Conservation (phyloP, 441 rosid species). For the Jatropha podagrica region DNA sequence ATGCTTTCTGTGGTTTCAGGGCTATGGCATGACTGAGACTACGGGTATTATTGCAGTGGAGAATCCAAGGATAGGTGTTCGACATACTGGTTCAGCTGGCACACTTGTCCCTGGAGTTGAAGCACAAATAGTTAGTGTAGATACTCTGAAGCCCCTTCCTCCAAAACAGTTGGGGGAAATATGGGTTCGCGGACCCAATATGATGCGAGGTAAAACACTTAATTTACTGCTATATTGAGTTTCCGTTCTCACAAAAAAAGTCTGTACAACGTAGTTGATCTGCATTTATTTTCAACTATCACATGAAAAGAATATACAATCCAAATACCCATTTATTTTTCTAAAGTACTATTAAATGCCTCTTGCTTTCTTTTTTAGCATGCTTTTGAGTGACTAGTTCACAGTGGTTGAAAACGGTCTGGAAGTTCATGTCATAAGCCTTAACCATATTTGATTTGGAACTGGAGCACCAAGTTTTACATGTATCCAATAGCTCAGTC, state of each 20-base stretch:
- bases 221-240: background rate
- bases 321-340: background rate
- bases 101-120: slow-evolving; percentile 62
- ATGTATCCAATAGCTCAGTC: background rate
- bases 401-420: background rate
- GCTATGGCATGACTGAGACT: slow-evolving; percentile 93
- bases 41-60: slow-evolving; percentile 59
- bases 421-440: background rate
- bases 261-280: background rate
- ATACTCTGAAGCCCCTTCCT: slow-evolving; percentile 58
- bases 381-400: background rate
- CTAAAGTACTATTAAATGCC: background rate
- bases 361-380: background rate
- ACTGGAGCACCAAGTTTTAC: background rate
- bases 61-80: slow-evolving; percentile 37
- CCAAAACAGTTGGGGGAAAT: slow-evolving; percentile 73
- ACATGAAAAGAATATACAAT: background rate
- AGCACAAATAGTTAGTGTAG: slow-evolving; percentile 65
- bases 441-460: background rate
- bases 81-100: slow-evolving; percentile 70
- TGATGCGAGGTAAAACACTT: slow-evolving; percentile 67
- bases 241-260: background rate
- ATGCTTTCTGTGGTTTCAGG: slow-evolving; percentile 45
- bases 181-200: slow-evolving; percentile 86
- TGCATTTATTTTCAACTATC: background rate